Evolutionary conservation across 495 filamentous ascomycete species (phyloP), one percentile per base, ranked within the genome.

Genomic region (Bacidia gigantensis): DNA sequence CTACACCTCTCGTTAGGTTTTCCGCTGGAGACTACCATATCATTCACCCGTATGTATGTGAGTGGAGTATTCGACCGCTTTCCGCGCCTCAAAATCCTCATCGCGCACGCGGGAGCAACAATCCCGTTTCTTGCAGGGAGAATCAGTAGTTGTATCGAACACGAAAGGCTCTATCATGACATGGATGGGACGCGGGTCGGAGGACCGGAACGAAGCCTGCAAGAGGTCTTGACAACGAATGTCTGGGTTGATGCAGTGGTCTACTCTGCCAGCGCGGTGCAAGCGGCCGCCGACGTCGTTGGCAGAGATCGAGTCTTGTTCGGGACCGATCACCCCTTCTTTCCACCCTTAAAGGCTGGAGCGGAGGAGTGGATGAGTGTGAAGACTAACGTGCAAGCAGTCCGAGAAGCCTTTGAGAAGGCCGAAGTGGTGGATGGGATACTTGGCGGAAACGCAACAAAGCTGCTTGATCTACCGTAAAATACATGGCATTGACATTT

Each of bases 21-120:
- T 62, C 90, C 90, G 0, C 72, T 97, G 38, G 90, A 97, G 63
- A 97, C 90, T 0, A 95, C 89, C 5, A 89, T 97, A 51, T 86
- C 89, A 0, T 82, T 96, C 0, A 81, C 87, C 1, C 70, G 90
- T 9, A 95, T 97, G 88, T 77, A 84, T 17, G 67, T 97, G 1
- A 75, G 79, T 2, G 85, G 87, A 0, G 86, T 94, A 0, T 97
- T 89, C 64, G 89, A 95, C 64, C 73, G 75, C 5, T 86, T 87
- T 24, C 77, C 76, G 0, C 64, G 66, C n/a, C 63, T 97, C 56
- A 68, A 77, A 11, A 74, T 97, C 51, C 64, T 97, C 41, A 67
- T 97, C 9, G 90, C 90, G 2, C 90, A 97, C 65, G 84, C 83
- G 11, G 90, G 90, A 1, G 90, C 89, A 1, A 86, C 89, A 2